These are phyloP conservation scores for Cytospora mali DNA, from an alignment of 2,329 filamentous ascomycete genomes.

Conservation along the genomic window DNA sequence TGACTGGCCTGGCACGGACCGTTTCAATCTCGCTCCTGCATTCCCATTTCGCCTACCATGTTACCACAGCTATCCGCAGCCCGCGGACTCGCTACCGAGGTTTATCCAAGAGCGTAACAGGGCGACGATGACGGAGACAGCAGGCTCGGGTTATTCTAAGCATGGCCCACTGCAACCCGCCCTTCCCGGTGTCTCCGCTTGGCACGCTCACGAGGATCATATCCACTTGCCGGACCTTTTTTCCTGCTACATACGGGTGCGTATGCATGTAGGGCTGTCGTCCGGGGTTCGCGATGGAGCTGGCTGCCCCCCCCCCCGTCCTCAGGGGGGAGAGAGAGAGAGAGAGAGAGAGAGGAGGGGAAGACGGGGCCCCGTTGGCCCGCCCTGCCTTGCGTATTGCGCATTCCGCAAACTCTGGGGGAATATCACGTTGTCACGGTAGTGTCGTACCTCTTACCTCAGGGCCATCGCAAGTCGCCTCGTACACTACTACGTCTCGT, in stretches of 20 bases:
- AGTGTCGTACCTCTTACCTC: not conserved
- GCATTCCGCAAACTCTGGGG: not conserved
- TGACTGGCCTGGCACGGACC: slow-evolving; percentile 22
- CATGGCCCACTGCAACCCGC: not conserved
- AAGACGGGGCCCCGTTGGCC: not conserved
- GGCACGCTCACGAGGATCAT: not conserved
- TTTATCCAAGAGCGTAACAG: slow-evolving; percentile 2
- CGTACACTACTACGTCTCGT: not conserved
- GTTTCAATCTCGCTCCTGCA: slow-evolving; percentile 10
- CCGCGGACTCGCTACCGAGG: slow-evolving; percentile 18
- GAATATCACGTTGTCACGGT: not conserved
- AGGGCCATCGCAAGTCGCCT: not conserved
- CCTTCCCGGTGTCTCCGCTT: not conserved
- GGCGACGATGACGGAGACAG: slow-evolving; percentile 8
- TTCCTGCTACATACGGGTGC: not conserved
- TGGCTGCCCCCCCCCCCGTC: not conserved
- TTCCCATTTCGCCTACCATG: slow-evolving; percentile 7
- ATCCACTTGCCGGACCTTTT: not conserved
- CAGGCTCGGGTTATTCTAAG: not conserved
- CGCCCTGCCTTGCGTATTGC: not conserved
- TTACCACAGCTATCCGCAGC: slow-evolving; percentile 9
- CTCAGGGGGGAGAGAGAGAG: not conserved
- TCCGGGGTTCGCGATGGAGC: not conserved
- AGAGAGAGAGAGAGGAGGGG: too few species aligned
- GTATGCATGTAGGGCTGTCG: not conserved